phyloP scores from a whole-genome alignment of 345 rosid genomes.

The Fremontodendron californicum region DNA sequence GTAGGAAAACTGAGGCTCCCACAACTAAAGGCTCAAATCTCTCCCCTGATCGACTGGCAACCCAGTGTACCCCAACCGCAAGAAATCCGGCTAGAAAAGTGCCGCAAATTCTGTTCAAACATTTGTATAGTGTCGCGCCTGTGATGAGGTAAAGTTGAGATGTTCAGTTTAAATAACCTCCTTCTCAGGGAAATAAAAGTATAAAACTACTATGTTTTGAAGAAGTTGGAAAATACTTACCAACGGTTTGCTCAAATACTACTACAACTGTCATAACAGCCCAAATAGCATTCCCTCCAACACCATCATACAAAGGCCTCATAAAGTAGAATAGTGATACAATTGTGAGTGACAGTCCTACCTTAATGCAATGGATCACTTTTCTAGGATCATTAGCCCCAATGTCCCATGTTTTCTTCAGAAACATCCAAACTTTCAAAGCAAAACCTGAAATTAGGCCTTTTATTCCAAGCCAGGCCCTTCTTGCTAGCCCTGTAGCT shows the following conservation, averaged over 20 bases:
- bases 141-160: constrained; percentile 3
- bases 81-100: constrained; percentile 46
- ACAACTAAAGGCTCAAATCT: constrained; percentile 28
- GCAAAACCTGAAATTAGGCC: constrained; percentile 15
- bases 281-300: constrained; percentile 57
- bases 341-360: constrained; percentile 38
- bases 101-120: constrained; percentile 41
- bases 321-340: constrained; percentile 39
- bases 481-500: constrained; percentile 12
- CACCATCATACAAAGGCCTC: constrained; percentile 44
- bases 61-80: constrained; percentile 44
- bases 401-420: constrained; percentile 30
- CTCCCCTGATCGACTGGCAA: constrained; percentile 37
- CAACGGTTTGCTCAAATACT: constrained; percentile 42
- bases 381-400: constrained; percentile 41
- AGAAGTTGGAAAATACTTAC: constrained; percentile 19
- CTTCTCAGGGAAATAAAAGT: neutral
- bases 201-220: neutral
- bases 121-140: constrained; percentile 40
- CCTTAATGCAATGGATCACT: constrained; percentile 42
- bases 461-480: constrained; percentile 27
- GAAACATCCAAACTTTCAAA: constrained; percentile 26
- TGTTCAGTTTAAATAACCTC: neutral
- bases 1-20: constrained; percentile 39
- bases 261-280: constrained; percentile 55